phyloP scores from a whole-genome alignment of 2,329 filamentous ascomycete species.

The Cladosporium colombiae region DNA sequence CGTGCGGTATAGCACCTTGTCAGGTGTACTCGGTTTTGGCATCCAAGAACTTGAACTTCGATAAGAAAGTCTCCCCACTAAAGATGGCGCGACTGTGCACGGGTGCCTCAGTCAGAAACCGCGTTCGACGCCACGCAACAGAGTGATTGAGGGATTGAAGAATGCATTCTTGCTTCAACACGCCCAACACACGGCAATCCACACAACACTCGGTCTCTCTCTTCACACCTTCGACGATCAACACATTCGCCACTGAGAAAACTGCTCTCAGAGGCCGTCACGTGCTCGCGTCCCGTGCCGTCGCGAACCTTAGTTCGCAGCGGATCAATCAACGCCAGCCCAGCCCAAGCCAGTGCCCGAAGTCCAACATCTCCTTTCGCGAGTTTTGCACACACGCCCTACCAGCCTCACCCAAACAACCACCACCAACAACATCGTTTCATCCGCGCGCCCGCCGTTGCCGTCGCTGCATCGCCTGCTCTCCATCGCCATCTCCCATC shows the following conservation, averaged over 20 bases:
- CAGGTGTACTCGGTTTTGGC: not conserved
- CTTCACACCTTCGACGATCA: too few species aligned
- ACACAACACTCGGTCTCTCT: not conserved
- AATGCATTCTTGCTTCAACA: not conserved
- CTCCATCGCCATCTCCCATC: not conserved
- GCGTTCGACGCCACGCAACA: not conserved
- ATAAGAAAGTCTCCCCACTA: not conserved
- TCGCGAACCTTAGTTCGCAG: not conserved
- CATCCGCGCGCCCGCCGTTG: not conserved
- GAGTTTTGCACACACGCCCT: conserved; percentile 5
- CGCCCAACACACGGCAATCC: not conserved
- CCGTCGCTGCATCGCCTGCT: not conserved
- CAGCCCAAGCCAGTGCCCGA: not conserved
- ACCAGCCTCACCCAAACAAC: conserved; percentile 10
- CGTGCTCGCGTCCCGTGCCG: conserved; percentile 8
- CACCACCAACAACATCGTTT: not conserved
- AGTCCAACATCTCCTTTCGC: conserved; percentile 18
- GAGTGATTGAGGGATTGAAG: not conserved
- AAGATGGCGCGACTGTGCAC: not conserved
- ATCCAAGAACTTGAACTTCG: not conserved
- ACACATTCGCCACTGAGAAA: not conserved
- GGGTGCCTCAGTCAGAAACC: not conserved
- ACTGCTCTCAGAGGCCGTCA: not conserved
- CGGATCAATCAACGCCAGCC: conserved; percentile 2
- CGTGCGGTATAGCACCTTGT: not conserved